Conservation (phyloP, 2,329 filamentous ascomycete genomes). For the Phoma sp. region DNA sequence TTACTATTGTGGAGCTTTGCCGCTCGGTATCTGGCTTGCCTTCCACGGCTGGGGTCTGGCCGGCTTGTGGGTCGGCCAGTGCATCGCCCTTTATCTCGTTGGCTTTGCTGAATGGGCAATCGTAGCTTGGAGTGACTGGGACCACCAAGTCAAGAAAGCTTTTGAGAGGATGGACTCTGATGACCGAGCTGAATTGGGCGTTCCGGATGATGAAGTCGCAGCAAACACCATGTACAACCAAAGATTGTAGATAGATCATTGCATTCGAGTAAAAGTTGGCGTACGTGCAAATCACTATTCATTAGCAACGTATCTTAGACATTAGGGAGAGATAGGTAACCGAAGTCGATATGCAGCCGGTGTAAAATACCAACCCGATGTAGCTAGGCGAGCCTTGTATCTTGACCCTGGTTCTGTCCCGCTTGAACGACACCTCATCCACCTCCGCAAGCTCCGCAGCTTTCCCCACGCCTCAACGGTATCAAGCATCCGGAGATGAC, state of each 20-base stretch:
- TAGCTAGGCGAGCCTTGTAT: conserved; percentile 30
- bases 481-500: conserved; percentile 10
- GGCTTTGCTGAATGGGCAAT: conserved; percentile 80
- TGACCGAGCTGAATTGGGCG: conserved; percentile 50
- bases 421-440: conserved; percentile 27
- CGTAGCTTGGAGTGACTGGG: conserved; percentile 79
- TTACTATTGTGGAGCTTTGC: conserved; percentile 83
- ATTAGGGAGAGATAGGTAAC: conserved; percentile 34
- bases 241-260: conserved; percentile 15
- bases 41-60: conserved; percentile 84
- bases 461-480: conserved; percentile 25
- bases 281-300: conserved; percentile 8
- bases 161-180: conserved; percentile 70
- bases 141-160: conserved; percentile 72
- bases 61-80: conserved; percentile 84
- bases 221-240: conserved; percentile 23
- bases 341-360: conserved; percentile 23
- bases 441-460: conserved; percentile 20
- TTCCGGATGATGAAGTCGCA: conserved; percentile 30
- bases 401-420: conserved; percentile 24
- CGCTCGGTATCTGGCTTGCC: conserved; percentile 81
- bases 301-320: conserved; percentile 30
- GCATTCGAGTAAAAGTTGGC: not conserved
- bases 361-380: conserved; percentile 31
- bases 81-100: conserved; percentile 74